phyloP scores from a whole-genome alignment of 1,284 basidiomycete genomes.

The Anthracocystis panici-leucophaei region DNA sequence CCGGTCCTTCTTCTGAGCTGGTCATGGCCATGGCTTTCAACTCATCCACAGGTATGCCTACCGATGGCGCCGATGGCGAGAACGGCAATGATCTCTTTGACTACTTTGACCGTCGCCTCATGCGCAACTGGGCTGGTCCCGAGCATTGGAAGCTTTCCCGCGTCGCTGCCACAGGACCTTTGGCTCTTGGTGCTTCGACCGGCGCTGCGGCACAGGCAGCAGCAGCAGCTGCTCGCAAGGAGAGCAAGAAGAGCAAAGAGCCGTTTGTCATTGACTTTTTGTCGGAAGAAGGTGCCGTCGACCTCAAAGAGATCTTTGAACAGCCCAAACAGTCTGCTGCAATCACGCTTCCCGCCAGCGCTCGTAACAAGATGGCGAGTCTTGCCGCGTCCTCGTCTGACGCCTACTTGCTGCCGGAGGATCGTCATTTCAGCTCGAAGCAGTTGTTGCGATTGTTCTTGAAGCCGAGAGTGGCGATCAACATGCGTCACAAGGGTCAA shows the following conservation, averaged over 20 bases:
- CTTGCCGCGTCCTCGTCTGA: constrained; percentile 39
- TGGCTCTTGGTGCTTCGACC: constrained; percentile 26
- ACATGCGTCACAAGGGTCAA: constrained; percentile 78
- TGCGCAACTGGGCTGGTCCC: constrained; percentile 98
- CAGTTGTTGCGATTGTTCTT: constrained; percentile 91
- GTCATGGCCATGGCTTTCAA: constrained; percentile 82
- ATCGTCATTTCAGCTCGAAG: constrained; percentile 94
- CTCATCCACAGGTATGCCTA: constrained; percentile 27
- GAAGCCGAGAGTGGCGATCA: constrained; percentile 75
- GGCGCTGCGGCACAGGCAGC: constrained; percentile 30
- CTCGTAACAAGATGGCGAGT: constrained; percentile 70
- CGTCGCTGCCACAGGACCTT: constrained; percentile 35
- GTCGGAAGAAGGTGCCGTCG: constrained; percentile 74
- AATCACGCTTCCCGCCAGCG: constrained; percentile 71
- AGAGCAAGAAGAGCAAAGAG: constrained; percentile 73
- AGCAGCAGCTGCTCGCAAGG: constrained; percentile 31
- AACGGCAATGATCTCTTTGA: constrained; percentile 74
- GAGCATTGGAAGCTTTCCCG: constrained; percentile 91
- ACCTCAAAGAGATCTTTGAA: constrained; percentile 83
- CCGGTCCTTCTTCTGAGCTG: constrained; percentile 74
- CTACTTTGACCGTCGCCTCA: constrained; percentile 89
- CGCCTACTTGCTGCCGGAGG: constrained; percentile 88
- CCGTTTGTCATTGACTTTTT: constrained; percentile 90
- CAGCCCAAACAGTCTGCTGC: constrained; percentile 58
- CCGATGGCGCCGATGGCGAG: constrained; percentile 46